Conservation (phyloP, 148 eudicot species). For the Cornus florida region DNA sequence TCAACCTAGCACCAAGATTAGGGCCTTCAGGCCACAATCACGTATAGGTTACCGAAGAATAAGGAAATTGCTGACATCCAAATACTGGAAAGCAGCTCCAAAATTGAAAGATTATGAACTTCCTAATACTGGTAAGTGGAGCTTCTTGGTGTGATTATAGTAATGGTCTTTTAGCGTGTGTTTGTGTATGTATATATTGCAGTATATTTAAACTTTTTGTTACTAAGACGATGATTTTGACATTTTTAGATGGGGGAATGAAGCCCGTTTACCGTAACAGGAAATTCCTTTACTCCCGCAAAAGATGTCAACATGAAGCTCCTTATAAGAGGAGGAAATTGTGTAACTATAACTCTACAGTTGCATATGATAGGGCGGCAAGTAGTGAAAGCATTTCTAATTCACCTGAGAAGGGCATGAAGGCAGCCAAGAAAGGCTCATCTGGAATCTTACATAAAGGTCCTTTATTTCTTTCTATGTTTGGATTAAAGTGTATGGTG, state of each 20-base stretch:
- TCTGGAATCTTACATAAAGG: constrained; percentile 51
- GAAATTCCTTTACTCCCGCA: constrained; percentile 50
- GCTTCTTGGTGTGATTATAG: constrained; percentile 5
- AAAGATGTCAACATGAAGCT: constrained; percentile 52
- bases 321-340: constrained; percentile 81
- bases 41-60: constrained; percentile 48
- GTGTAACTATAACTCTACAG: constrained; percentile 42
- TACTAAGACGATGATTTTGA: constrained; percentile 1
- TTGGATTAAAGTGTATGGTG: not conserved
- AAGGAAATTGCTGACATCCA: constrained; percentile 69
- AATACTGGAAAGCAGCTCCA: constrained; percentile 79
- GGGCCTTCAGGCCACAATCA: constrained; percentile 52
- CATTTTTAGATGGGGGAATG: constrained; percentile 45
- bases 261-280: constrained; percentile 45
- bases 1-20: constrained; percentile 46
- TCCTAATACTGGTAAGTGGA: constrained; percentile 51
- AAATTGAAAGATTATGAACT: constrained; percentile 60
- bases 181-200: not conserved
- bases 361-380: constrained; percentile 59
- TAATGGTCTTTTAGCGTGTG: not conserved
- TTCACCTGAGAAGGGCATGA: constrained; percentile 54
- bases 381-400: constrained; percentile 85
- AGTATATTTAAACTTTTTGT: not conserved
- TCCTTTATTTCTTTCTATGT: constrained; percentile 20
- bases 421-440: constrained; percentile 38